These are phyloP conservation scores for Porodaedalea pini DNA, from an alignment of 1,284 basidiomycete genomes.

Conservation along the genomic window DNA sequence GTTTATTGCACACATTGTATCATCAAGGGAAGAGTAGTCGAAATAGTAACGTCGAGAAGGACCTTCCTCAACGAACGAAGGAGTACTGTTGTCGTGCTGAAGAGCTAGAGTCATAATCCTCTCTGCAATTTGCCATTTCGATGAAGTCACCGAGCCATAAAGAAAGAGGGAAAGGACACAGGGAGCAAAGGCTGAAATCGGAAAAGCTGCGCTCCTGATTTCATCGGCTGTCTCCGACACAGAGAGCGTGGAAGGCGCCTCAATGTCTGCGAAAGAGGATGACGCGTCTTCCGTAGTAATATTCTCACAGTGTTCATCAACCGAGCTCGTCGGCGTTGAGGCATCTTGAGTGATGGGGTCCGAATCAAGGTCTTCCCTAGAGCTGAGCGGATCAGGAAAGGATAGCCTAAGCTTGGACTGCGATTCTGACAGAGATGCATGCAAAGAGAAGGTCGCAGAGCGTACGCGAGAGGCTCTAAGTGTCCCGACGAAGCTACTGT, in stretches of 20 bases:
- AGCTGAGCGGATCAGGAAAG: constrained; percentile 20
- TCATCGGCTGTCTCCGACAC: constrained; percentile 15
- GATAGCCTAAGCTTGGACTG: constrained; percentile 22
- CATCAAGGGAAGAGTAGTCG: neutral
- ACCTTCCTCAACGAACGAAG: constrained; percentile 2
- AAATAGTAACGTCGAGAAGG: constrained; percentile 9
- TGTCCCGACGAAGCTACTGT: constrained; percentile 17
- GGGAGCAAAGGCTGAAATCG: constrained; percentile 4
- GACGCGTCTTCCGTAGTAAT: constrained; percentile 3
- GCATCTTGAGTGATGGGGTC: neutral
- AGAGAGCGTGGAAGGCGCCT: constrained; percentile 7
- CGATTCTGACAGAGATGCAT: constrained; percentile 17
- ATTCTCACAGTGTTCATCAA: constrained; percentile 12
- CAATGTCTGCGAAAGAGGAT: constrained; percentile 15
- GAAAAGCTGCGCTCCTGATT: neutral
- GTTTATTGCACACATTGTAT: neutral
- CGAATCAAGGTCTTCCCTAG: constrained; percentile 11
- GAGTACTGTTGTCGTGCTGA: neutral
- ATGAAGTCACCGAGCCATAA: constrained; percentile 19
- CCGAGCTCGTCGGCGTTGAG: neutral
- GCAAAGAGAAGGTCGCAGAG: constrained; percentile 14
- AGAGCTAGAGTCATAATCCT: constrained; percentile 12
- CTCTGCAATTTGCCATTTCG: constrained; percentile 20
- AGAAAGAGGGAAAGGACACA: constrained; percentile 12
- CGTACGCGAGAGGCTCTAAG: constrained; percentile 15